phyloP scores from a whole-genome alignment of 2,329 filamentous ascomycete species.

The Neonectria ditissima region DNA sequence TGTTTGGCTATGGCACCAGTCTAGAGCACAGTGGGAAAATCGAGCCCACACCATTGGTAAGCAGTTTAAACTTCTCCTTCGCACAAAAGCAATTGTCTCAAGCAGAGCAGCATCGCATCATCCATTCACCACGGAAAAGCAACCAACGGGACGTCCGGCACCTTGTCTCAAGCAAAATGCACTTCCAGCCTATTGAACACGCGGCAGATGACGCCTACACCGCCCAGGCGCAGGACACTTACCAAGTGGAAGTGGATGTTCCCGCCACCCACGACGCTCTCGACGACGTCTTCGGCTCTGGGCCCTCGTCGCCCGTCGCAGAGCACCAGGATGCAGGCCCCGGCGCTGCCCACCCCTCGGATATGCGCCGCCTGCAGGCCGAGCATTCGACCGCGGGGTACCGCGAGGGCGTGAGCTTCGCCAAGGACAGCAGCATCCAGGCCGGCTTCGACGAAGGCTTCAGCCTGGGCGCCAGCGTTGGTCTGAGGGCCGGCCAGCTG shows the following conservation, averaged over 20 bases:
- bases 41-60: slow-evolving; percentile 12
- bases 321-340: slow-evolving; percentile 23
- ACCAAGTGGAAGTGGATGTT: slow-evolving; percentile 23
- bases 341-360: slow-evolving; percentile 61
- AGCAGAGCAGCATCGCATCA: neutral
- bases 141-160: slow-evolving; percentile 2
- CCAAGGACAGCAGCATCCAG: slow-evolving; percentile 83
- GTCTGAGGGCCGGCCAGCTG: slow-evolving; percentile 77
- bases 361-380: slow-evolving; percentile 78
- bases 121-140: neutral
- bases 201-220: slow-evolving; percentile 45
- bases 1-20: neutral
- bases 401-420: slow-evolving; percentile 83
- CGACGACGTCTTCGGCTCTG: slow-evolving; percentile 54
- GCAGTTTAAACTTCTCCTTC: slow-evolving; percentile 7
- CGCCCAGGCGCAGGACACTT: slow-evolving; percentile 33
- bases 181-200: slow-evolving; percentile 50
- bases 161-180: slow-evolving; percentile 43
- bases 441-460: slow-evolving; percentile 93
- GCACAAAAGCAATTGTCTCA: slow-evolving; percentile 25
- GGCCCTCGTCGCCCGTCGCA: slow-evolving; percentile 37
- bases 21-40: neutral
- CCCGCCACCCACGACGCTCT: slow-evolving; percentile 43
- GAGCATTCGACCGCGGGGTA: slow-evolving; percentile 90
- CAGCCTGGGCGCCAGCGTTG: slow-evolving; percentile 83